A percentile compares a stretch with the other conserved stretches of the same genome.
These are phyloP conservation scores for Verticillium nubilum DNA, from an alignment of 2,329 filamentous ascomycete genomes.

Conservation along the genomic window DNA sequence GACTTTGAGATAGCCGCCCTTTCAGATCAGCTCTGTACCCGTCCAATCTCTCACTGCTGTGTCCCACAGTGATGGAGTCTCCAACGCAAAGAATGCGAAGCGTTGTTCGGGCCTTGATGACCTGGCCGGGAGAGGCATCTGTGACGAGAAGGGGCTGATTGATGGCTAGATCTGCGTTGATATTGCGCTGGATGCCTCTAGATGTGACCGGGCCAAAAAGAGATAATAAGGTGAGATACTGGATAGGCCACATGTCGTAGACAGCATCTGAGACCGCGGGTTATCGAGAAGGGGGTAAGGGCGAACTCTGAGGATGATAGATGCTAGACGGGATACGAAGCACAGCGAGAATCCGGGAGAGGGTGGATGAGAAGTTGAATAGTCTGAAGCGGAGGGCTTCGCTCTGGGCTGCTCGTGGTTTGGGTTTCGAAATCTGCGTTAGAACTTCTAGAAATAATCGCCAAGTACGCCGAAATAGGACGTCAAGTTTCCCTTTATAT, in stretches of 20 bases:
- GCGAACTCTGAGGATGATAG: too few species aligned
- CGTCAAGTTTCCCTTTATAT: too few species aligned
- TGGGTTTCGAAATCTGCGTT: too few species aligned
- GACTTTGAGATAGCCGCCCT: conserved; percentile 19
- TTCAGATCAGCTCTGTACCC: conserved; percentile 25
- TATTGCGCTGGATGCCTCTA: neutral
- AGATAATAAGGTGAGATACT: neutral
- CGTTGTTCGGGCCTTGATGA: conserved; percentile 18
- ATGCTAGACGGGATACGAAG: too few species aligned
- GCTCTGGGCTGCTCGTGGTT: too few species aligned
- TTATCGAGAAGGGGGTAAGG: too few species aligned
- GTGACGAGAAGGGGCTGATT: neutral
- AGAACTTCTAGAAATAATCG: too few species aligned
- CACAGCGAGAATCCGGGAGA: too few species aligned
- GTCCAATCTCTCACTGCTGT: conserved; percentile 24
- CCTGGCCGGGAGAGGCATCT: neutral
- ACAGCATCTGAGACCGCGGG: too few species aligned
- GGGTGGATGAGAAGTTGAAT: too few species aligned
- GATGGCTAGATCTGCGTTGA: neutral
- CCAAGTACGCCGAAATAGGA: too few species aligned
- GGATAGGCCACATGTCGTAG: neutral
- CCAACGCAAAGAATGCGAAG: conserved; percentile 30
- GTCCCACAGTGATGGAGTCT: conserved; percentile 30
- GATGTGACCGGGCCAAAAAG: neutral
- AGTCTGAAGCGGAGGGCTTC: too few species aligned